Evolutionary conservation across 768 basidiomycete species (phyloP).

Genomic region (Tulasnella calospora): DNA sequence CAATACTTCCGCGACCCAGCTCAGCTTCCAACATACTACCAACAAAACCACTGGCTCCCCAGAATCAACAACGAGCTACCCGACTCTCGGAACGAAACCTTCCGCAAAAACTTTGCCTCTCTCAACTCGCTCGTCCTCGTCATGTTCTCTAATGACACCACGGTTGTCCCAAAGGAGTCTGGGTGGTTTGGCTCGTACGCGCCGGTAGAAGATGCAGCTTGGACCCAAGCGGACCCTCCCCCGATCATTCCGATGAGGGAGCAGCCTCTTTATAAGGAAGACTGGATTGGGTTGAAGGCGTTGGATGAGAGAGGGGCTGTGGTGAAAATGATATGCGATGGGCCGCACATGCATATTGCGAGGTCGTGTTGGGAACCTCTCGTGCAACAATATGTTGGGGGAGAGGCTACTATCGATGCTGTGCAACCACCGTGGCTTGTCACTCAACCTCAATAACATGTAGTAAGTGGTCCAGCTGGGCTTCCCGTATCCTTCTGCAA

Average conservation of each 20-base stretch:
- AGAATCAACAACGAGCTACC: constrained; percentile 74
- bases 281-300: constrained; percentile 73
- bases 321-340: constrained; percentile 57
- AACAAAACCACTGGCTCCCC: constrained; percentile 60
- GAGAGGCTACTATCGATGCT: neutral
- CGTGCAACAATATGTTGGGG: constrained; percentile 36
- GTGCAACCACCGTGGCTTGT: neutral
- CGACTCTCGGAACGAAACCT: constrained; percentile 52
- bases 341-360: constrained; percentile 69
- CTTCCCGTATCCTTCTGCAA: too few relatives aligned
- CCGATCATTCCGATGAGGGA: constrained; percentile 61
- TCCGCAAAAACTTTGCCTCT: constrained; percentile 54
- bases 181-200: constrained; percentile 80
- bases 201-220: constrained; percentile 38
- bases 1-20: constrained; percentile 79
- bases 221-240: constrained; percentile 28
- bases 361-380: constrained; percentile 56
- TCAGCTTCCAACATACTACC: constrained; percentile 54
- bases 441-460: neutral
- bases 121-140: constrained; percentile 67
- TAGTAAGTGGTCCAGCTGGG: too few relatives aligned
- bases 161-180: constrained; percentile 78
- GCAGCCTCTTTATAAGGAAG: constrained; percentile 68
- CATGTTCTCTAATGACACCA: constrained; percentile 66
- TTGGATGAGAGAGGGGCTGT: constrained; percentile 65